Percentiles rank a stretch among this genome's conserved stretches.
These are phyloP conservation scores for Mentha longifolia DNA, from an alignment of 257 asterid species.

Conservation along the genomic window DNA sequence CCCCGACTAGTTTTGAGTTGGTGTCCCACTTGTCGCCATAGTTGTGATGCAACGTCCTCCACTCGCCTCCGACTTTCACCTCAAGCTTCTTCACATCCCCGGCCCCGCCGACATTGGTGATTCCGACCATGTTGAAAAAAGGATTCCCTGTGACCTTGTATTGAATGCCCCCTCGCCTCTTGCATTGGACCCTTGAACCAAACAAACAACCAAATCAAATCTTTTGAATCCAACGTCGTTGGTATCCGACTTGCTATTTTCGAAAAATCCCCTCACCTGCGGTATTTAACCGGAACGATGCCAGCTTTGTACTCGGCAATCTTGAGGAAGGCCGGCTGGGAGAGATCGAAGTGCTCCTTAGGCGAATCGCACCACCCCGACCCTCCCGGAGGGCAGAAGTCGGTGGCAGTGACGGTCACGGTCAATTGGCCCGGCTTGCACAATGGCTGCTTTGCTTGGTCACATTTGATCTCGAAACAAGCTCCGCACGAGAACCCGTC, in stretches of 20 bases:
- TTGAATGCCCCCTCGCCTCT: constrained; percentile 50
- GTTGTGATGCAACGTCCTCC: constrained; percentile 43
- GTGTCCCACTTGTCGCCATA: constrained; percentile 57
- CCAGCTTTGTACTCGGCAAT: constrained; percentile 51
- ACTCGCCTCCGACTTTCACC: constrained; percentile 30
- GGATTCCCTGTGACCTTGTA: constrained; percentile 52
- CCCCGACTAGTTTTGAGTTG: constrained; percentile 33
- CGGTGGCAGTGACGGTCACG: constrained; percentile 45
- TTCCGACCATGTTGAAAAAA: constrained; percentile 43
- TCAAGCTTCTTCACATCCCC: constrained; percentile 45
- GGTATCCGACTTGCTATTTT: no score
- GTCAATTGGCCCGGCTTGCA: constrained; percentile 40
- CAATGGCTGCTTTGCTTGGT: constrained; percentile 22
- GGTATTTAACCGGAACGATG: constrained; percentile 42
- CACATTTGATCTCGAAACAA: constrained; percentile 56
- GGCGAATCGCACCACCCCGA: constrained; percentile 51
- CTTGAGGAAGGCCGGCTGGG: constrained; percentile 49
- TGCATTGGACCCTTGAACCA: constrained; percentile 50
- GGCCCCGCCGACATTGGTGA: constrained; percentile 56
- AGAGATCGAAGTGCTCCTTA: constrained; percentile 46
- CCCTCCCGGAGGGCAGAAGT: constrained; percentile 41
- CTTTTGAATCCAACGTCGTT: neutral
- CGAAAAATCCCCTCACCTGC: constrained; percentile 44
- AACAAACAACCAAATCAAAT: neutral
- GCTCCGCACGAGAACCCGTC: constrained; percentile 47